These are phyloP conservation scores for Coemansia sp. DNA, from an alignment of 192 early-diverging fungal species.

Conservation along the genomic window DNA sequence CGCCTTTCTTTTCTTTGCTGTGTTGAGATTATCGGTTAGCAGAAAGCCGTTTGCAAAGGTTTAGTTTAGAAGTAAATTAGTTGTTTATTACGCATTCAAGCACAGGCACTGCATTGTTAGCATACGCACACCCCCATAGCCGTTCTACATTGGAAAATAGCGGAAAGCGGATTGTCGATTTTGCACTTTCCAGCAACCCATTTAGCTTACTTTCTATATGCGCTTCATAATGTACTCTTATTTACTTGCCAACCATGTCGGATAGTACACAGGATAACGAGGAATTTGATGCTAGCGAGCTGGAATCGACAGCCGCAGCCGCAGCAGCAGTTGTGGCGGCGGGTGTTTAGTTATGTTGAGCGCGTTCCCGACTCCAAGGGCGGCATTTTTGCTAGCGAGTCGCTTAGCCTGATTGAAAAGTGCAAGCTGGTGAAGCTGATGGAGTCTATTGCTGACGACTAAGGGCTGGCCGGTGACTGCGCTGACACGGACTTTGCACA, in stretches of 20 bases:
- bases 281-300: conserved; percentile 62
- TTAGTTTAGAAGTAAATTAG: too few relatives aligned
- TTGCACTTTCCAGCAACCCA: too few relatives aligned
- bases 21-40: conserved; percentile 9
- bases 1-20: conserved; percentile 26
- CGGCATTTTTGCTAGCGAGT: conserved; percentile 85
- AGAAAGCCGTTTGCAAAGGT: conserved; percentile 15
- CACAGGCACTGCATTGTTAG: too few relatives aligned
- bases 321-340: too few relatives aligned
- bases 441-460: conserved; percentile 57
- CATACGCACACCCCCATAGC: too few relatives aligned
- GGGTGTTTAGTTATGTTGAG: conserved; percentile 7
- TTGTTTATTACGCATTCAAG: too few relatives aligned
- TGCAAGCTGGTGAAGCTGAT: conserved; percentile 90
- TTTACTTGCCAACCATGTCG: neutral
- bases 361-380: conserved; percentile 87
- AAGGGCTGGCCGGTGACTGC: conserved; percentile 13
- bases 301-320: neutral
- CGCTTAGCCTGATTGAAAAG: conserved; percentile 83
- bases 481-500: conserved; percentile 17
- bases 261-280: conserved; percentile 43
- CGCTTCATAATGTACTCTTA: neutral
- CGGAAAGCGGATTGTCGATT: too few relatives aligned
- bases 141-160: too few relatives aligned
- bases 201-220: neutral